phyloP scores from a whole-genome alignment of 495 filamentous ascomycete species.

The Podospora pseudoanserina region DNA sequence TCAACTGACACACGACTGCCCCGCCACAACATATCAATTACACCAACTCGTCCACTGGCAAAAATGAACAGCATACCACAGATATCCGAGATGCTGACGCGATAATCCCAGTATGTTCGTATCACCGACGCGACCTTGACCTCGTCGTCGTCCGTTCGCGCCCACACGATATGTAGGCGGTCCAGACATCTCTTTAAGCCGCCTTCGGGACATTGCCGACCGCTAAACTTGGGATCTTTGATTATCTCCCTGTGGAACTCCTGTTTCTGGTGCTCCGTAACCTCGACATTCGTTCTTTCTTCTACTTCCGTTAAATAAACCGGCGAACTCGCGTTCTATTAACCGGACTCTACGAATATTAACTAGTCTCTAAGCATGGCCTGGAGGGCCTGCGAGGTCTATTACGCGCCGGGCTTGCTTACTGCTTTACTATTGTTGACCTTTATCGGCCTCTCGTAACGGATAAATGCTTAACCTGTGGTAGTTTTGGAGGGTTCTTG shows the following conservation, averaged over 20 bases:
- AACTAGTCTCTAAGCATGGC: constrained; percentile 8
- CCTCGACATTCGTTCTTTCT: constrained; percentile 15
- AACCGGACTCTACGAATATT: constrained; percentile 12
- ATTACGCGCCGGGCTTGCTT: constrained; percentile 10
- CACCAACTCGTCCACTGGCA: constrained; percentile 8
- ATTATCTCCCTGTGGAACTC: constrained; percentile 10
- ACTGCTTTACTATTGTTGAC: constrained; percentile 9
- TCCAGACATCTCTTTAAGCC: constrained; percentile 14
- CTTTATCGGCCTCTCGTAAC: constrained; percentile 12
- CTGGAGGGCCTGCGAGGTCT: constrained; percentile 12
- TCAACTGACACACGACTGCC: no score
- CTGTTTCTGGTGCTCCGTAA: constrained; percentile 8
- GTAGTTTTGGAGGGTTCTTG: constrained; percentile 10
- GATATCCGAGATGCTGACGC: constrained; percentile 7
- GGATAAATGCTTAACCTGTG: constrained; percentile 16
- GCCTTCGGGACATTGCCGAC: constrained; percentile 15
- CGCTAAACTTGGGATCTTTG: constrained; percentile 10
- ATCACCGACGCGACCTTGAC: constrained; percentile 6
- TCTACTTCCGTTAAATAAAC: constrained; percentile 10
- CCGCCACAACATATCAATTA: no score
- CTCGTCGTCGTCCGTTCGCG: constrained; percentile 14
- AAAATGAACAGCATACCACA: constrained; percentile 10
- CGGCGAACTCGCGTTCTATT: no score
- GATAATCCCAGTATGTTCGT: constrained; percentile 12
- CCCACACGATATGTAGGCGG: constrained; percentile 15